Evolutionary conservation across 306 rosid genomes (phyloP).

Genomic region (Citrullus mucosospermus): DNA sequence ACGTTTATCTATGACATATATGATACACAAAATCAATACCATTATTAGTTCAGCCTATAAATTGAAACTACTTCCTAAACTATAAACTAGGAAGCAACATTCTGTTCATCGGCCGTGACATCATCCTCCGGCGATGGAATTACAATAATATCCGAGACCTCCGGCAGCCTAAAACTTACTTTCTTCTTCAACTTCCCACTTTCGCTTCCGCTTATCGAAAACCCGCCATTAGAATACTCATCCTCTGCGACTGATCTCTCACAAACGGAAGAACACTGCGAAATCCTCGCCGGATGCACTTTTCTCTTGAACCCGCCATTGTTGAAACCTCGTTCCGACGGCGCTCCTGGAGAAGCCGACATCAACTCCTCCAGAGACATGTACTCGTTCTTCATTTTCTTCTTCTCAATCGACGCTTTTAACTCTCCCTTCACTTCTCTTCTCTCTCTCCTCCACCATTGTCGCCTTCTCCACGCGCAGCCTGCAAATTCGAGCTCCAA

Average conservation of each 20-base stretch:
- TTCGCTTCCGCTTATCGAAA: background rate
- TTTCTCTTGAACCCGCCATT: background rate
- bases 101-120: background rate
- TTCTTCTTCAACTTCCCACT: slow-evolving; percentile 18
- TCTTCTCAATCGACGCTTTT: background rate
- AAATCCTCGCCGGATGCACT: background rate
- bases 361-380: slow-evolving; percentile 3
- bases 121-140: slow-evolving; percentile 15
- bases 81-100: background rate
- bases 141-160: slow-evolving; percentile 23
- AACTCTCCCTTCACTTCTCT: background rate
- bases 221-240: background rate
- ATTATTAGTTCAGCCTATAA: too few relatives aligned
- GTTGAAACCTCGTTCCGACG: background rate
- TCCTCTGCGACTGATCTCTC: background rate
- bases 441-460: background rate
- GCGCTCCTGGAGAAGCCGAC: background rate
- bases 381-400: background rate
- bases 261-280: background rate
- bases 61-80: too few relatives aligned
- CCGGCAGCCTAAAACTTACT: slow-evolving; percentile 28
- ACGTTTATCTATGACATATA: too few relatives aligned
- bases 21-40: too few relatives aligned
- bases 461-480: background rate
- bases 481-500: background rate